Evolutionary conservation across 371 early-diverging fungal species (phyloP).

Genomic region (Mortierella sp.): DNA sequence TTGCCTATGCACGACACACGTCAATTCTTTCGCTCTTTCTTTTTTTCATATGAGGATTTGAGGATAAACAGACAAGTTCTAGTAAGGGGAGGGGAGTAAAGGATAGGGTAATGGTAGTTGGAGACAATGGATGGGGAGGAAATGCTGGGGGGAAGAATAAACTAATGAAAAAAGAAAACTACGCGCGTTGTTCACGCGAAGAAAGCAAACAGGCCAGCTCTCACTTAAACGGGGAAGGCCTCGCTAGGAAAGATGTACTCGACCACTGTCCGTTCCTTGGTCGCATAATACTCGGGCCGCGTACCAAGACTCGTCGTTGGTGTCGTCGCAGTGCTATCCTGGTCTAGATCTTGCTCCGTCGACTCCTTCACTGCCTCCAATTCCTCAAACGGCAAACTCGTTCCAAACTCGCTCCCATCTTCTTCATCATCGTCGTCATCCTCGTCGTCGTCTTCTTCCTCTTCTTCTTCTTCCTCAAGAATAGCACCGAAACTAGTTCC

Average conservation of each 20-base stretch:
- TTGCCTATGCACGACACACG: too few relatives aligned
- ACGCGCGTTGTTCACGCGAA: not conserved
- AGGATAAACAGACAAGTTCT: not conserved
- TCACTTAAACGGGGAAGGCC: conserved; percentile 21
- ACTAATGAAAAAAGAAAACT: not conserved
- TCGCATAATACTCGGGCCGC: conserved; percentile 53
- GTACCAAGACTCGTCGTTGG: conserved; percentile 21
- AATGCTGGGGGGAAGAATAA: not conserved
- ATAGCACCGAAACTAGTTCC: conserved; percentile 29
- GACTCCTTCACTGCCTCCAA: conserved; percentile 31
- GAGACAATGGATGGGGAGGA: not conserved
- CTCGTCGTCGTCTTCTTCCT: conserved; percentile 27
- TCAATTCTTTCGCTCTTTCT: not conserved
- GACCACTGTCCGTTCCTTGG: conserved; percentile 49
- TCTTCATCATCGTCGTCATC: conserved; percentile 34
- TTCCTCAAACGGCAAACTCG: conserved; percentile 36
- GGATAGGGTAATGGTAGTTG: not conserved
- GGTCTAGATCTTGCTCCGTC: conserved; percentile 25
- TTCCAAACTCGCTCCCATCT: conserved; percentile 27
- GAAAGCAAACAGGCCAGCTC: not conserved
- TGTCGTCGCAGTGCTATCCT: conserved; percentile 25
- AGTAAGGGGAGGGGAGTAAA: not conserved
- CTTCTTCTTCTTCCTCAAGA: conserved; percentile 47
- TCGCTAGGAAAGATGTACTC: conserved; percentile 57
- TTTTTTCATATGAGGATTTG: not conserved